Evolutionary conservation across 352 stramenopile genomes (phyloP), one percentile per base, ranked within the genome.

Genomic region (Phytopythium kandeliae): DNA sequence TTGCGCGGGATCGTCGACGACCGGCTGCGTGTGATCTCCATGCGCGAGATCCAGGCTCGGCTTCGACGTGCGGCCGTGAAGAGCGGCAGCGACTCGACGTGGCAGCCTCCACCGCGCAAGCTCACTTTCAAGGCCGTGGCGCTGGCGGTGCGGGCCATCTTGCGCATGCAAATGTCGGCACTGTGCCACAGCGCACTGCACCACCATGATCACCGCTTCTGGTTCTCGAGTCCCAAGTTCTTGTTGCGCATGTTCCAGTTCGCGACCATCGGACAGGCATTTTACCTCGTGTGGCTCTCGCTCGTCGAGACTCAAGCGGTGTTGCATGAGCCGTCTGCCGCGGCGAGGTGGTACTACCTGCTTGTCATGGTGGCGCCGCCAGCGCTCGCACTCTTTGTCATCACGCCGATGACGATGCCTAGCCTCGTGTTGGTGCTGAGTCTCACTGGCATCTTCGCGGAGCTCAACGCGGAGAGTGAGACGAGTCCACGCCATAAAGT

Each of bases 121-220:
- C 62, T 51, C 19, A 71, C 56, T 7, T 69, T 93, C 37, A 86
- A 86, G 28, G 64, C 66, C 0, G 72, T 76, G 16, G 81, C 81
- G 2, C 57, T 89, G 13, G 57, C 71, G 22, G 74, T 94, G 4
- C 81, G 84, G 0, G 77, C 81, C 0, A 48, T 89, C 10, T 78
- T 94, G 40, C 78, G 84, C 5, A 91, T 94, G 81, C 84, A 94
- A 43, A 94, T 94, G 83, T 90, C 80, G n/a, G 80, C 81, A 17
- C 57, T 94, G 34, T 94, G 81, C 44, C 84, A 94, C 33, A 71
- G 69, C 21, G 81, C 92, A 53, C 73, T 94, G 16, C 84, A 94
- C 42, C 69, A 83, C 47, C 84, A 94, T 50, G 74, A 94, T 51
- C 53, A 89, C 28, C 79, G 73, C 11, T 94, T 92, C 53, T 94